Percentiles rank a stretch among this genome's conserved stretches.
Evolutionary conservation across 371 early-diverging fungal species (phyloP).

Genomic region (Furculomyces boomerangus): DNA sequence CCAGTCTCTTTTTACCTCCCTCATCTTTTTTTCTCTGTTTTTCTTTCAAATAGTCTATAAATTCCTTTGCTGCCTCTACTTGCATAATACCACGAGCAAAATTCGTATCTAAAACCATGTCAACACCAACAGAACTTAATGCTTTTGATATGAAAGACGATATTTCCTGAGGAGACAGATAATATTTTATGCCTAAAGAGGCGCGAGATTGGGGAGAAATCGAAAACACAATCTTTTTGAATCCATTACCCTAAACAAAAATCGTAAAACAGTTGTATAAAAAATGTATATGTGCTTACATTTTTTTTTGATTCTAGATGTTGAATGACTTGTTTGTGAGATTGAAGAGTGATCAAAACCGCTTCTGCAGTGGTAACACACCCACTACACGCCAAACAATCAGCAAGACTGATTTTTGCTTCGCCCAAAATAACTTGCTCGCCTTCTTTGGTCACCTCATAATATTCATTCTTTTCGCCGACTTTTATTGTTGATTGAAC

Average conservation of each 20-base stretch:
- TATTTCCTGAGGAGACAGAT: slow-evolving; percentile 31
- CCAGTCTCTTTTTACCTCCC: background rate
- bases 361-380: slow-evolving; percentile 96
- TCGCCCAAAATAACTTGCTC: slow-evolving; percentile 53
- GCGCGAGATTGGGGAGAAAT: slow-evolving; percentile 84
- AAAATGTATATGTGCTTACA: background rate
- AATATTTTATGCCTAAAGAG: slow-evolving; percentile 73
- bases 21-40: slow-evolving; percentile 7
- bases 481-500: background rate
- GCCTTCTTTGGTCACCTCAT: slow-evolving; percentile 76
- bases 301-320: slow-evolving; percentile 35
- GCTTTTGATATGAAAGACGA: slow-evolving; percentile 37
- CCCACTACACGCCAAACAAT: slow-evolving; percentile 96
- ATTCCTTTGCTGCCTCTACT: slow-evolving; percentile 72
- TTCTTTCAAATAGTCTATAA: slow-evolving; percentile 44
- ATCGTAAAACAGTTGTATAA: background rate
- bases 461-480: slow-evolving; percentile 29
- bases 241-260: background rate
- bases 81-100: slow-evolving; percentile 73
- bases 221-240: slow-evolving; percentile 27
- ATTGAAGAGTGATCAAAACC: slow-evolving; percentile 77
- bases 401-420: slow-evolving; percentile 75
- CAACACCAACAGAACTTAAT: slow-evolving; percentile 56
- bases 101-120: slow-evolving; percentile 71
- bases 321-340: slow-evolving; percentile 64